Evolutionary conservation across 148 eudicot genomes (phyloP), one percentile per base, ranked within the genome.

Genomic region (Rhododendron griersonianum): DNA sequence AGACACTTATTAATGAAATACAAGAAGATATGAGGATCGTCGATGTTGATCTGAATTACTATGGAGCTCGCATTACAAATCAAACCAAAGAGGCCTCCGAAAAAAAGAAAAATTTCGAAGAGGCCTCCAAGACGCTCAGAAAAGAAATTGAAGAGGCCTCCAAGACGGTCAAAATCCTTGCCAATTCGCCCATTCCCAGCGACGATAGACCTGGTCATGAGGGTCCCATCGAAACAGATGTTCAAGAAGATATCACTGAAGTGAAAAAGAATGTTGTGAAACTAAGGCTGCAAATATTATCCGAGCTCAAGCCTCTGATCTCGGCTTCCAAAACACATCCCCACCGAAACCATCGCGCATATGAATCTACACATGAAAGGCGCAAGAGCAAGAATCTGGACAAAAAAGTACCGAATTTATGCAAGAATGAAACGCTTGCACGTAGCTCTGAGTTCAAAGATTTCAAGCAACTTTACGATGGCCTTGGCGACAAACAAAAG

Each of bases 221-320:
- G 45, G 78, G 39, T 18, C 15, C 78, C 78, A 33, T 15, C 47
- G 23, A 33, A 11, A 37, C 45, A 39, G 47, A 74, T 74, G 16
- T 14, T 74, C 80, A 77, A 41, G 28, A 86, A 21, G 87, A 67
- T n/a, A 50, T 80, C 33, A 41, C 30, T 5, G 51, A 80, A 47
- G 53, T 86, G 28, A 81, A 86, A 25, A 81, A 33, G 35, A 30
- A 7, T 2, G 77, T 80, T 11, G 21, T 10, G 21, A 86, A 50
- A 19, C n/a, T 86, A 41, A 86, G 73, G 80, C 79, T 81, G 3
- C 80, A 30, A n/a, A 69, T 86, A 6, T 51, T 69, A 19, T 71
- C 80, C 44, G 73, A 65, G 77, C 53, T 30, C 13, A 71, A 74
- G n/a, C 3, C 80, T 39, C 35, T 28, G 30, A 28, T 4, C 39